Evolutionary conservation across 352 stramenopile species (phyloP), one percentile per base, ranked within the genome.

Genomic region (Phytophthora lateralis): DNA sequence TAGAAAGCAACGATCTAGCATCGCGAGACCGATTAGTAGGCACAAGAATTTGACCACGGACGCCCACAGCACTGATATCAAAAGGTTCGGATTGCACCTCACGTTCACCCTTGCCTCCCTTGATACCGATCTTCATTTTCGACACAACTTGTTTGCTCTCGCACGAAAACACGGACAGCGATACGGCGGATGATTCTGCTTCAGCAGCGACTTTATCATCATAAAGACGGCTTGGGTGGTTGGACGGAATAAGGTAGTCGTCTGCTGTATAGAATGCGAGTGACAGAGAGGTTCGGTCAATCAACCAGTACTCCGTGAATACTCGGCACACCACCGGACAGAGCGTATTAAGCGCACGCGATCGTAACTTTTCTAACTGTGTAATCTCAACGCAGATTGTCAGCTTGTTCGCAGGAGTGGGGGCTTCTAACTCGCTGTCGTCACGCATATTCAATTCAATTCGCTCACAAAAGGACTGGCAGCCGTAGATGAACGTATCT

Each of bases 251-350:
- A 8, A 78, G 66, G 21, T 76, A 88, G n/a, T 82, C 76, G 51
- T 86, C 74, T 2, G 70, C 72, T 6, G 83, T 91, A 45, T 90
- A 85, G 54, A 90, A 90, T 11, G 75, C 69, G 7, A 95, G 78
- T 6, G 71, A 86, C 2, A 95, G 62, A 24, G 73, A 85, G 14
- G 86, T 91, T 24, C 86, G 81, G 52, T 95, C 84, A 46, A 95
- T 89, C 39, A 95, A 55, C 86, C 86, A 95, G 60, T 93, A 95
- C 49, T 95, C 84, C 6, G 72, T 86, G 52, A 86, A 95, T 12
- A 95, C 76, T 32, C 82, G 72, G 15, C 83, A 93, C 8, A 88
- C 66, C 8, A 88, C 72, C 0, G 86, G 84, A 6, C 75, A 78
- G 5, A 91, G 42, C n/a, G 41, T 64, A 59, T 87, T 87, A 12